Conservation (phyloP, 768 basidiomycete species). For the Leccinum subgranulosum region DNA sequence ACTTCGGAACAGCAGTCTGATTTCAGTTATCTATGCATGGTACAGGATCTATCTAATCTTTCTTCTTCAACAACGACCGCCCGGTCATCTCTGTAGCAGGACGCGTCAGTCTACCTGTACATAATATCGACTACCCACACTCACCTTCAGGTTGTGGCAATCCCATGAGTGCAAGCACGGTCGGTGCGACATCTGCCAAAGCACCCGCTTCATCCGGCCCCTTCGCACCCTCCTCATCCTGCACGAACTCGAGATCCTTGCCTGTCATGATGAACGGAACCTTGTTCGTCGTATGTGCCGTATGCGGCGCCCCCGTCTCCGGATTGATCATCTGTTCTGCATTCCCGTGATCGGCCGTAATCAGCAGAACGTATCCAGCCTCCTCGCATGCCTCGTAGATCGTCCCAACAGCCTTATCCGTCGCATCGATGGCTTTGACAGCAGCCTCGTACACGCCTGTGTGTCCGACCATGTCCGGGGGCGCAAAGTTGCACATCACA, state of each 20-base stretch:
- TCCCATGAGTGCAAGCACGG: constrained; percentile 76
- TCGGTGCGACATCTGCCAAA: constrained; percentile 89
- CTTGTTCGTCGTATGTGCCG: constrained; percentile 83
- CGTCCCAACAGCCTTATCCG: constrained; percentile 85
- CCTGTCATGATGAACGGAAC: constrained; percentile 91
- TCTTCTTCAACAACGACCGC: constrained; percentile 27
- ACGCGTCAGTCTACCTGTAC: background rate
- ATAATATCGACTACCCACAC: constrained; percentile 6
- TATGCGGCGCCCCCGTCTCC: constrained; percentile 83
- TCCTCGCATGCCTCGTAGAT: constrained; percentile 83
- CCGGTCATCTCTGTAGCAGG: constrained; percentile 28
- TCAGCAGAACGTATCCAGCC: constrained; percentile 80
- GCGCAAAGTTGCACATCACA: constrained; percentile 97
- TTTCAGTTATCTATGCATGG: background rate
- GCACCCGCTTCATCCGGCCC: constrained; percentile 64
- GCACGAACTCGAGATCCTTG: constrained; percentile 50
- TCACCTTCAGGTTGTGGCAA: constrained; percentile 67
- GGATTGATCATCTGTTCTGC: constrained; percentile 91
- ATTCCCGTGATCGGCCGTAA: constrained; percentile 95
- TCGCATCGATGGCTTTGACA: constrained; percentile 81
- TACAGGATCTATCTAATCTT: constrained; percentile 17
- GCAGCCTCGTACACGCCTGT: constrained; percentile 92
- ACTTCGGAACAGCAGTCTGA: background rate
- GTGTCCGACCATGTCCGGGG: constrained; percentile 97
- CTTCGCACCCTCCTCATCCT: constrained; percentile 47